Evolutionary conservation across 2,329 filamentous ascomycete genomes (phyloP).

Genomic region (Exophiala xenobiotica): DNA sequence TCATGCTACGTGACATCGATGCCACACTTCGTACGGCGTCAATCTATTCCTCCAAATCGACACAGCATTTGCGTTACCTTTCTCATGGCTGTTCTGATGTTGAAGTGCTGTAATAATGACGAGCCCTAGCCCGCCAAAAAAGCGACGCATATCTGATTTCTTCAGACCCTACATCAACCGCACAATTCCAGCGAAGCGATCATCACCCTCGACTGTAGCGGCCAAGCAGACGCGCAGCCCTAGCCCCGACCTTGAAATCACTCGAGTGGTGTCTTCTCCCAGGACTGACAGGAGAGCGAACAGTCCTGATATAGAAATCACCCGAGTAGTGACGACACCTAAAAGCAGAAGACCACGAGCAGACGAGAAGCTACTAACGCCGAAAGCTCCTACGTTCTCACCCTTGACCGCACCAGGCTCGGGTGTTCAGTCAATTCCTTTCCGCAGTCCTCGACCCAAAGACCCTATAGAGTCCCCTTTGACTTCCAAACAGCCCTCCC

Average conservation of each 20-base stretch:
- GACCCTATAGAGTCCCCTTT: slow-evolving; percentile 11
- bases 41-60: too few species aligned
- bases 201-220: slow-evolving; percentile 21
- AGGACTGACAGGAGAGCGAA: slow-evolving; percentile 4
- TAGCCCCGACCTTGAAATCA: background rate
- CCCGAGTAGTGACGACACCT: slow-evolving; percentile 9
- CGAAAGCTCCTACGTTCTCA: slow-evolving; percentile 6
- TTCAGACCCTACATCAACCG: slow-evolving; percentile 44
- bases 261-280: slow-evolving; percentile 9
- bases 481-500: slow-evolving; percentile 15
- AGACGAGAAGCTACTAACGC: slow-evolving; percentile 7
- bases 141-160: slow-evolving; percentile 38
- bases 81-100: too few species aligned
- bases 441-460: slow-evolving; percentile 20
- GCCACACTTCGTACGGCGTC: too few species aligned
- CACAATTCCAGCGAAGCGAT: slow-evolving; percentile 31
- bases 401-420: slow-evolving; percentile 14
- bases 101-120: too few species aligned
- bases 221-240: slow-evolving; percentile 2
- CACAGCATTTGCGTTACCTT: too few species aligned
- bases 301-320: background rate
- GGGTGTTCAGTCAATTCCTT: slow-evolving; percentile 22
- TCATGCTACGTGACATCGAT: too few species aligned
- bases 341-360: slow-evolving; percentile 1
- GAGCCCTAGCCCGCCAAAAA: slow-evolving; percentile 14